phyloP scores from a whole-genome alignment of 331 rosid species.

The Acacia pycnantha region DNA sequence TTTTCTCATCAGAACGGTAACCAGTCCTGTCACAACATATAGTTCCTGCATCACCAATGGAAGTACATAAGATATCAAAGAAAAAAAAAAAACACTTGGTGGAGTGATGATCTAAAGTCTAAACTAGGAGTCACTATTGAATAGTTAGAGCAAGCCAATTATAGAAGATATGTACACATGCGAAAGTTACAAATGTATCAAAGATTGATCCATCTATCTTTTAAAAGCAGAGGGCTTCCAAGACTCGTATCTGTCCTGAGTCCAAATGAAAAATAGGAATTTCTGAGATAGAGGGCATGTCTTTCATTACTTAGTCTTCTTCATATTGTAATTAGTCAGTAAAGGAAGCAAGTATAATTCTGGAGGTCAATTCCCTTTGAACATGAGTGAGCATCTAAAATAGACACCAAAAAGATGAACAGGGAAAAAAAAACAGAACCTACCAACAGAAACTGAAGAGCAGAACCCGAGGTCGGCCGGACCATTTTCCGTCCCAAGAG shows the following conservation, averaged over 20 bases:
- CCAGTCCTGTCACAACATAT: slow-evolving; percentile 82
- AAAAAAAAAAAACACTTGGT: too few species aligned
- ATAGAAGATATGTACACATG: neutral
- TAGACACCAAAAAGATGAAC: too few species aligned
- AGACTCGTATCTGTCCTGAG: neutral
- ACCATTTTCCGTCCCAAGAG: too few species aligned
- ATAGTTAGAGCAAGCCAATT: neutral
- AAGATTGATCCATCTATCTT: neutral
- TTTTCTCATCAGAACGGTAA: slow-evolving; percentile 78
- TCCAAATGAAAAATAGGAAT: neutral
- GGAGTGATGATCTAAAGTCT: neutral
- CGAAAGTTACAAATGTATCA: neutral
- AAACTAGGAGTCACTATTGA: neutral
- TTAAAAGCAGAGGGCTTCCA: neutral
- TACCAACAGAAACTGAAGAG: too few species aligned
- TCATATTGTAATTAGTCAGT: neutral
- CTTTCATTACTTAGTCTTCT: neutral
- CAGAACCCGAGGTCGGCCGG: too few species aligned
- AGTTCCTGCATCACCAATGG: too few species aligned
- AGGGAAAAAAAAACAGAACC: too few species aligned
- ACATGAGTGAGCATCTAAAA: slow-evolving; percentile 6
- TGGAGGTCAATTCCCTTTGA: neutral
- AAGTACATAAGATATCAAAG: neutral
- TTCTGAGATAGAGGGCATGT: neutral
- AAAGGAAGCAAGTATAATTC: neutral